phyloP scores from a whole-genome alignment of 331 rosid genomes.

The Cydonia oblonga region DNA sequence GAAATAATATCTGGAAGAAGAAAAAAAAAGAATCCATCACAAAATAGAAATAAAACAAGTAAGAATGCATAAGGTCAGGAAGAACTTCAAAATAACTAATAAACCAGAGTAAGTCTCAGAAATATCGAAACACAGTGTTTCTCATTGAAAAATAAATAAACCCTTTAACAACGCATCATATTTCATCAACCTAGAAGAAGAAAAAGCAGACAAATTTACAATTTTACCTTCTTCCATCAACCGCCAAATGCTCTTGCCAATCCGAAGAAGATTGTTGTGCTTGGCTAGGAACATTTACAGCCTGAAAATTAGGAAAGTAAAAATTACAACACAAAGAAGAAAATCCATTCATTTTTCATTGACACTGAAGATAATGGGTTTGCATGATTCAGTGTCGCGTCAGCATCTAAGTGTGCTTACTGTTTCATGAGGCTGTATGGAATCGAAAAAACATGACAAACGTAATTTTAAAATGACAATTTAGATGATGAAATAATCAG shows the following conservation, averaged over 20 bases:
- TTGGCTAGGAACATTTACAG: conserved; percentile 25
- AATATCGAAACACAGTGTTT: not conserved
- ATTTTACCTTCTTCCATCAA: conserved; percentile 86
- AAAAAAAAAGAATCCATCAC: not conserved
- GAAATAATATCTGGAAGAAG: conserved; percentile 68
- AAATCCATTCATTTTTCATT: not conserved
- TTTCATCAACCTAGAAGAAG: not conserved
- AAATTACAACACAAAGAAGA: not conserved
- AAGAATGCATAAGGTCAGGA: conserved; percentile 3
- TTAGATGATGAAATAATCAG: not conserved
- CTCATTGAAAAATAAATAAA: not conserved
- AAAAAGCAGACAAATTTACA: not conserved
- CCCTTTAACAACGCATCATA: not conserved
- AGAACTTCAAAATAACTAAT: not conserved
- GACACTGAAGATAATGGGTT: not conserved
- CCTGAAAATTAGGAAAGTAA: conserved; percentile 30
- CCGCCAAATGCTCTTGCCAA: conserved; percentile 96
- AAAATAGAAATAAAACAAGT: not conserved
- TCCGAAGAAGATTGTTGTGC: conserved; percentile 60
- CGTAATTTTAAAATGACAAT: not conserved
- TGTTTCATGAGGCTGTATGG: not conserved
- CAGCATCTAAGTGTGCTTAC: not conserved
- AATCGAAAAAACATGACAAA: not conserved
- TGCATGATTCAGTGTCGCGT: not conserved
- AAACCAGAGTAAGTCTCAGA: not conserved